These are phyloP conservation scores for Cladochytrium replicatum DNA, from an alignment of 192 early-diverging fungal genomes.

Conservation along the genomic window DNA sequence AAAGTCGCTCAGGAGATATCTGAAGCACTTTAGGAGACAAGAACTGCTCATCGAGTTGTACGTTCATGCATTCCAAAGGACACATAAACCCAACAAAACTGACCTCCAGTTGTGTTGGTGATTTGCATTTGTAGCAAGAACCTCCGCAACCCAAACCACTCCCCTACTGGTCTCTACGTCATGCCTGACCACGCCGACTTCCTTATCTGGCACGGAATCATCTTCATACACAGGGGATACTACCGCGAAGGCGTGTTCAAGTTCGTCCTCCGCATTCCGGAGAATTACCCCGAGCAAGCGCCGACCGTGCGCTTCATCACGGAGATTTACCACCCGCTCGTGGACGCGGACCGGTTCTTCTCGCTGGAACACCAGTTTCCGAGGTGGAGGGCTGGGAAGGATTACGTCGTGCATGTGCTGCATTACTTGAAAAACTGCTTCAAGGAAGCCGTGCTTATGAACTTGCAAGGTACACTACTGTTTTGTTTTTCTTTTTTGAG, in stretches of 20 bases:
- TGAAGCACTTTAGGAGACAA: constrained; percentile 44
- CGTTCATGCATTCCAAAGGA: constrained; percentile 8
- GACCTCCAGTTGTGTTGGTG: not conserved
- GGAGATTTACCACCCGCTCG: constrained; percentile 76
- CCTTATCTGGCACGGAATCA: constrained; percentile 80
- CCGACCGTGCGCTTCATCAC: constrained; percentile 65
- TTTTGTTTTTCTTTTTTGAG: too few species aligned
- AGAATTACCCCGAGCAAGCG: constrained; percentile 61
- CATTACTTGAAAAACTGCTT: constrained; percentile 82
- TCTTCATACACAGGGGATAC: constrained; percentile 85
- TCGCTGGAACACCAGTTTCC: constrained; percentile 70
- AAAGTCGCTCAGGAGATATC: too few species aligned
- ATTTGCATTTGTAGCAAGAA: constrained; percentile 55
- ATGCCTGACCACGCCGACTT: constrained; percentile 64
- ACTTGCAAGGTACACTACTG: constrained; percentile 38
- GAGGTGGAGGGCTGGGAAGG: constrained; percentile 68
- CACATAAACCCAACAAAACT: too few species aligned
- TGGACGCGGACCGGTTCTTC: constrained; percentile 61
- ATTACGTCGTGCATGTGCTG: constrained; percentile 78
- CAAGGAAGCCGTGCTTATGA: constrained; percentile 63
- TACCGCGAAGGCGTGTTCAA: constrained; percentile 84
- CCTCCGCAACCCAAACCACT: constrained; percentile 65
- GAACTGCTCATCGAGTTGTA: constrained; percentile 68
- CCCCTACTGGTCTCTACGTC: constrained; percentile 77
- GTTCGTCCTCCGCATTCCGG: constrained; percentile 63